Conservation (phyloP, 176 grass and related monocot species). For the Zoysia pacifica region DNA sequence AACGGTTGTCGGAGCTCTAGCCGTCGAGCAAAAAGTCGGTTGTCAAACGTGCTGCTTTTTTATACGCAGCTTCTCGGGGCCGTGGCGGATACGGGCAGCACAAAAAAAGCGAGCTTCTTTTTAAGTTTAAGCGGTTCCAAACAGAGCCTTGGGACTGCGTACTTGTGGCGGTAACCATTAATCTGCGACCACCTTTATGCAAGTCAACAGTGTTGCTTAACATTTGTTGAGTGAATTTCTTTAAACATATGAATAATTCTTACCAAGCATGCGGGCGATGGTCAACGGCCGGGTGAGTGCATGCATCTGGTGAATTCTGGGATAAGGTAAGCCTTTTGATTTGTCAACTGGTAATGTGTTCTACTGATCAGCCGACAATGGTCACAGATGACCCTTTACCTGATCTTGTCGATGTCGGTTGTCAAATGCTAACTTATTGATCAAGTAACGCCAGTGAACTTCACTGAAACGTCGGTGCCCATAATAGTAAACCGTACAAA, state of each 20-base stretch:
- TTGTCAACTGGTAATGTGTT: conserved; percentile 9
- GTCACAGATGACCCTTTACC: conserved; percentile 6
- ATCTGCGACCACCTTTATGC: conserved; percentile 22
- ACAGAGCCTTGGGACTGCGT: conserved; percentile 22
- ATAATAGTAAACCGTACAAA: conserved; percentile 6
- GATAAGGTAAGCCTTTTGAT: neutral
- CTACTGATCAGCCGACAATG: neutral
- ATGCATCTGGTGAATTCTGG: conserved; percentile 34
- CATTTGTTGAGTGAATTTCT: conserved; percentile 20
- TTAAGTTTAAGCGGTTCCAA: no score
- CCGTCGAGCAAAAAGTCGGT: no score
- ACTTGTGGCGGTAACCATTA: conserved; percentile 26
- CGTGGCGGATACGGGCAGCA: no score
- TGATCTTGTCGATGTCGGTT: conserved; percentile 15
- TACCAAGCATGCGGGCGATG: neutral
- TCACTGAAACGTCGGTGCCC: conserved; percentile 8
- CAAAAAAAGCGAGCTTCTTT: no score
- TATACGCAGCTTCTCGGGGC: no score
- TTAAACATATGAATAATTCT: neutral
- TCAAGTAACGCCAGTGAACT: neutral
- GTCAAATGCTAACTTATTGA: conserved; percentile 27
- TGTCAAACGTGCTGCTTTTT: no score
- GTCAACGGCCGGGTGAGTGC: conserved; percentile 28
- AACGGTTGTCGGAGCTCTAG: no score
- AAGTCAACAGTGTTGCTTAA: conserved; percentile 36